A percentile compares a stretch with the other conserved stretches of the same genome.
Evolutionary conservation across 768 basidiomycete genomes (phyloP).

Genomic region (Mycena venus): DNA sequence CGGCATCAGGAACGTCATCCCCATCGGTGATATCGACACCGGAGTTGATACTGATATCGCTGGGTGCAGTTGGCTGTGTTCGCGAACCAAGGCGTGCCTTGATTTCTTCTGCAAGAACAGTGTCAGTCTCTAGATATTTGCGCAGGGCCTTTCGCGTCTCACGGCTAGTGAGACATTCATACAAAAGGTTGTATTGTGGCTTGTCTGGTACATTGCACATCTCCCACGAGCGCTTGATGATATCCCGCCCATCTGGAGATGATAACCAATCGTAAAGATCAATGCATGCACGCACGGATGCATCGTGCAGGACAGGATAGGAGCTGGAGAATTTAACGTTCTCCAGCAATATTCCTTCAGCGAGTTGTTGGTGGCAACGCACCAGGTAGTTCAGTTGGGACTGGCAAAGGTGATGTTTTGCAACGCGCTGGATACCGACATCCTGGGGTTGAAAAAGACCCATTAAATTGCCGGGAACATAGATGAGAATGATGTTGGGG

Average conservation of each 20-base stretch:
- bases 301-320: constrained; percentile 26
- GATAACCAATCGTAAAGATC: neutral
- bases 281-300: constrained; percentile 18
- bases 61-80: too few relatives aligned
- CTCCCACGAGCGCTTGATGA: too few relatives aligned
- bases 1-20: too few relatives aligned
- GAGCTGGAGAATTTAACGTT: constrained; percentile 30
- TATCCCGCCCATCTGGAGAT: constrained; percentile 1
- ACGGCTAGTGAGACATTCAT: neutral
- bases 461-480: constrained; percentile 36
- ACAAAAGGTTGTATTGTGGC: neutral
- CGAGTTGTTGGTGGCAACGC: constrained; percentile 10
- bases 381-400: constrained; percentile 20
- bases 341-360: constrained; percentile 19
- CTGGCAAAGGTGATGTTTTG: constrained; percentile 35
- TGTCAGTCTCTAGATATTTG: neutral
- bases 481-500: constrained; percentile 29
- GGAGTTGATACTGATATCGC: too few relatives aligned
- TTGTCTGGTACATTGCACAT: too few relatives aligned
- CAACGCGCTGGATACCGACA: constrained; percentile 38
- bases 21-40: too few relatives aligned
- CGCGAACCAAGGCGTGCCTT: neutral
- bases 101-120: neutral
- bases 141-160: too few relatives aligned
- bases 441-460: too few relatives aligned